Percentiles rank a stretch among this genome's conserved stretches.
These are phyloP conservation scores for Vigna mungo DNA, from an alignment of 306 rosid species.

Conservation along the genomic window DNA sequence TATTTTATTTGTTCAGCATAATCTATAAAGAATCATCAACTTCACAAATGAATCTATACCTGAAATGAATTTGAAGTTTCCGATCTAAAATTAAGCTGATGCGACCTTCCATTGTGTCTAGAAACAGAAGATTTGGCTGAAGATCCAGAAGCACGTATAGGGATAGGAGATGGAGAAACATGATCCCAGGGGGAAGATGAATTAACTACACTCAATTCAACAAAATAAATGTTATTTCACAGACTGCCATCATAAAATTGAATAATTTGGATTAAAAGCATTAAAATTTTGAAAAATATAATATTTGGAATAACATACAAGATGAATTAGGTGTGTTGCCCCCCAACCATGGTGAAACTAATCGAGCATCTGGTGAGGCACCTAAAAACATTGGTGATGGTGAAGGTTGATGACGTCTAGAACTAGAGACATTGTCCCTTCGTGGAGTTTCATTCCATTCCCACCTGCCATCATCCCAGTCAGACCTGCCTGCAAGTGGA, in stretches of 20 bases:
- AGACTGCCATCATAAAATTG: constrained; percentile 28
- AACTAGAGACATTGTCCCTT: constrained; percentile 65
- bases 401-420: constrained; percentile 83
- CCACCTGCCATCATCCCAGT: constrained; percentile 97
- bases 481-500: constrained; percentile 75
- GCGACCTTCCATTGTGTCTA: constrained; percentile 70
- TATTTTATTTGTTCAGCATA: not conserved
- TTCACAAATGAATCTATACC: constrained; percentile 54
- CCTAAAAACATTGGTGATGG: constrained; percentile 93
- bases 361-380: constrained; percentile 94
- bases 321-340: constrained; percentile 74
- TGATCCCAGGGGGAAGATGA: constrained; percentile 94
- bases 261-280: constrained; percentile 34
- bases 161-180: constrained; percentile 90
- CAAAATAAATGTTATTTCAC: constrained; percentile 33
- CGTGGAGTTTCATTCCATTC: constrained; percentile 97
- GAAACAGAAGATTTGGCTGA: constrained; percentile 70
- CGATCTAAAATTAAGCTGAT: constrained; percentile 60
- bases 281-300: constrained; percentile 5
- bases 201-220: constrained; percentile 57
- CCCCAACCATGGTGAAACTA: constrained; percentile 96
- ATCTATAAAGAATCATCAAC: constrained; percentile 12
- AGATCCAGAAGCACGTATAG: constrained; percentile 92
- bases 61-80: constrained; percentile 56
- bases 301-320: constrained; percentile 56